These are phyloP conservation scores for Solioccasus polychromus DNA, from an alignment of 768 basidiomycete species.

Conservation along the genomic window DNA sequence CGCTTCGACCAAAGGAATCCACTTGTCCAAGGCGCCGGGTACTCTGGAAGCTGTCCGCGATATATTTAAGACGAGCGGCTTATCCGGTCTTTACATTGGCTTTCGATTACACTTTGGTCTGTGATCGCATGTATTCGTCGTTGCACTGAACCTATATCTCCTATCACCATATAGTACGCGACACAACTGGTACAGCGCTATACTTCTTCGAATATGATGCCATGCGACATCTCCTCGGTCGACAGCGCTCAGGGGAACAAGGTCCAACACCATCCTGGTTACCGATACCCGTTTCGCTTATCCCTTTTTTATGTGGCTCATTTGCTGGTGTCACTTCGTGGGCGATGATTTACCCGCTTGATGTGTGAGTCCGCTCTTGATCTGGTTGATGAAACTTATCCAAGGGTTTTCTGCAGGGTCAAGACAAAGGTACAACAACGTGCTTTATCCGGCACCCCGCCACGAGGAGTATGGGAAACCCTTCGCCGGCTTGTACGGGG, in stretches of 20 bases:
- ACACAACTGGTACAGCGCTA: conserved; percentile 84
- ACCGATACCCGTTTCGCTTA: conserved; percentile 72
- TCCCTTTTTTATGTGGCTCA: conserved; percentile 91
- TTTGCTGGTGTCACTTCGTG: conserved; percentile 87
- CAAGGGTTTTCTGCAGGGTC: conserved; percentile 45
- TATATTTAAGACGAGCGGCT: conserved; percentile 63
- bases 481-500: conserved; percentile 79
- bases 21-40: conserved; percentile 71
- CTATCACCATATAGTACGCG: conserved; percentile 57
- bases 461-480: conserved; percentile 71
- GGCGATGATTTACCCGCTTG: conserved; percentile 91
- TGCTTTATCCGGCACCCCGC: conserved; percentile 73
- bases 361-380: conserved; percentile 61
- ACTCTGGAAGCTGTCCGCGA: conserved; percentile 78
- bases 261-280: conserved; percentile 82
- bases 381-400: neutral
- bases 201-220: conserved; percentile 96
- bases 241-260: conserved; percentile 75
- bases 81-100: conserved; percentile 74
- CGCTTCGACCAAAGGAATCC: conserved; percentile 72
- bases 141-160: conserved; percentile 5
- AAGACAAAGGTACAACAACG: conserved; percentile 97
- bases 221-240: conserved; percentile 82
- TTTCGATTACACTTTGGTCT: conserved; percentile 83
- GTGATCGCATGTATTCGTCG: conserved; percentile 21